Conservation (phyloP, 2,329 filamentous ascomycete species). For the Hypomyces perniciosus region DNA sequence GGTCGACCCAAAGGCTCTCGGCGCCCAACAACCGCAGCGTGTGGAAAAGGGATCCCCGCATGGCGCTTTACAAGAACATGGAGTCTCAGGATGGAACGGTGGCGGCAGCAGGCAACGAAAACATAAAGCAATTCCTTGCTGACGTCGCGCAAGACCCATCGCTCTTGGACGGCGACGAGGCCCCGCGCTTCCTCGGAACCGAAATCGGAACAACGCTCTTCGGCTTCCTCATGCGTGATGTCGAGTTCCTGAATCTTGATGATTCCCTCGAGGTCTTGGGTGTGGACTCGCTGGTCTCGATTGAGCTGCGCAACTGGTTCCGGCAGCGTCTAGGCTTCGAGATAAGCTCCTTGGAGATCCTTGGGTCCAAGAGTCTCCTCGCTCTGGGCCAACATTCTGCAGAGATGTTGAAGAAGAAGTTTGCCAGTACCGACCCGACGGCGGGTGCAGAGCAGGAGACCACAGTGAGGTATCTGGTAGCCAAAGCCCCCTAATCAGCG, state of each 20-base stretch:
- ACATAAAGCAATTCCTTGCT: conserved; percentile 12
- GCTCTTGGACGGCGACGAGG: conserved; percentile 4
- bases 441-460: neutral
- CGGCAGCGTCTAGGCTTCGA: conserved; percentile 12
- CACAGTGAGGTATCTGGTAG: neutral
- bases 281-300: conserved; percentile 16
- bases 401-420: conserved; percentile 1
- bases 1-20: conserved; percentile 8
- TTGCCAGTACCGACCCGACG: neutral
- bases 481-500: too few relatives aligned
- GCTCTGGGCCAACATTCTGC: conserved; percentile 6
- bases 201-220: conserved; percentile 12
- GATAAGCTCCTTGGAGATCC: conserved; percentile 12
- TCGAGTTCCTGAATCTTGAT: conserved; percentile 10
- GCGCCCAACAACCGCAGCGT: conserved; percentile 10
- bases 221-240: conserved; percentile 10
- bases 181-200: conserved; percentile 1
- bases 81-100: neutral
- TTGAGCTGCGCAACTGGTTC: conserved; percentile 18
- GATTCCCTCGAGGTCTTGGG: conserved; percentile 10
- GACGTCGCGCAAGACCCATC: conserved; percentile 4
- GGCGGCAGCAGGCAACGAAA: conserved; percentile 5
- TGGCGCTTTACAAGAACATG: conserved; percentile 5
- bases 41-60: conserved; percentile 14
- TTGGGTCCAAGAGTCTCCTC: conserved; percentile 10